These are phyloP conservation scores for Colletotrichum karsti DNA, from an alignment of 2,329 filamentous ascomycete genomes.

Conservation along the genomic window DNA sequence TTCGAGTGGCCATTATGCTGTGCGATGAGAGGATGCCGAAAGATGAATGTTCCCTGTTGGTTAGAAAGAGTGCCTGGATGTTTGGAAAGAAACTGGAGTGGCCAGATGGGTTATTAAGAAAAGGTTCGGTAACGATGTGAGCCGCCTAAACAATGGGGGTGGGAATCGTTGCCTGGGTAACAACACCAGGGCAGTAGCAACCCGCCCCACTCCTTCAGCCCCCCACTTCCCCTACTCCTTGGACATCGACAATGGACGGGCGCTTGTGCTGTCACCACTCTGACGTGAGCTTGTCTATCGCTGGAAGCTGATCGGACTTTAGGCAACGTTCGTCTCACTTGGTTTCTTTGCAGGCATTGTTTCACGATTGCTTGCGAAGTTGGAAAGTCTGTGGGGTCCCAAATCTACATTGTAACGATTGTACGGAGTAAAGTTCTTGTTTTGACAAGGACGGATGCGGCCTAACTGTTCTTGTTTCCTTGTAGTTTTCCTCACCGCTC, in stretches of 20 bases:
- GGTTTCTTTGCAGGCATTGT: neutral
- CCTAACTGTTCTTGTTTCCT: too few relatives aligned
- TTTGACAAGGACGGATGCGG: too few relatives aligned
- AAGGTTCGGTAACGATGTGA: constrained; percentile 20
- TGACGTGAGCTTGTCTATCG: neutral
- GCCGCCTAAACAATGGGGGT: constrained; percentile 23
- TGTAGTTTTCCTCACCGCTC: too few relatives aligned
- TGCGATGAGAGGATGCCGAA: constrained; percentile 14
- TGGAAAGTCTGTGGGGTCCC: too few relatives aligned
- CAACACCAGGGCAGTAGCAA: constrained; percentile 27
- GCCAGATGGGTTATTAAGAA: constrained; percentile 22
- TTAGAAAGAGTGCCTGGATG: constrained; percentile 21
- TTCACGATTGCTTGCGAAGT: neutral
- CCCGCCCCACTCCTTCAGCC: constrained; percentile 21
- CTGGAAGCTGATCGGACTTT: neutral
- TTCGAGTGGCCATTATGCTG: constrained; percentile 73
- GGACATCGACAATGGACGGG: neutral
- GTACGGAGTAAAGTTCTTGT: too few relatives aligned
- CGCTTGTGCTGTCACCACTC: constrained; percentile 20
- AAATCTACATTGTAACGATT: too few relatives aligned
- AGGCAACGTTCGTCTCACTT: neutral
- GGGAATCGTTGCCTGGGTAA: constrained; percentile 21
- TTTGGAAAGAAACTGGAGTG: constrained; percentile 2
- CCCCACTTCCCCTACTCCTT: constrained; percentile 19
- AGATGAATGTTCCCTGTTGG: constrained; percentile 24